phyloP scores from a whole-genome alignment of 176 grass and related monocot genomes.

The Phyllostachys edulis region DNA sequence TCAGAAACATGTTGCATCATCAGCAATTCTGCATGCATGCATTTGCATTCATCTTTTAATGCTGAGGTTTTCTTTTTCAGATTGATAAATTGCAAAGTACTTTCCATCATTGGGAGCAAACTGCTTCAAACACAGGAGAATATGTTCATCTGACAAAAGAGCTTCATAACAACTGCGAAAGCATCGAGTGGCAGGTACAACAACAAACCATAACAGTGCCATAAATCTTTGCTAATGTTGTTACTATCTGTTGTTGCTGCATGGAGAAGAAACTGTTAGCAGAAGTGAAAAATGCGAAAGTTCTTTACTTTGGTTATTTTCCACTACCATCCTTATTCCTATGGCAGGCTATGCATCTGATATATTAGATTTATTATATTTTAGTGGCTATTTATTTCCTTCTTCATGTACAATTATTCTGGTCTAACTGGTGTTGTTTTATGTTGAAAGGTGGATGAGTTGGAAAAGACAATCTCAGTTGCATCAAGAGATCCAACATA shows the following conservation, averaged over 20 bases:
- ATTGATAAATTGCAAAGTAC: constrained; percentile 76
- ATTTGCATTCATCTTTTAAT: background rate
- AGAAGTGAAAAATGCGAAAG: background rate
- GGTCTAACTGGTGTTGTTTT: background rate
- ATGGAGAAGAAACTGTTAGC: background rate
- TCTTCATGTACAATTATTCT: constrained; percentile 25
- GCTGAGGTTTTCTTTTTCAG: constrained; percentile 27
- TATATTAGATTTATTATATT: constrained; percentile 27
- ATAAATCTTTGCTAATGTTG: background rate
- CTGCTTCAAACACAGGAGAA: constrained; percentile 81
- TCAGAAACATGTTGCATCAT: background rate
- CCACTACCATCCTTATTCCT: background rate
- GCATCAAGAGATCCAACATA: constrained; percentile 85
- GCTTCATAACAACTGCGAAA: constrained; percentile 80
- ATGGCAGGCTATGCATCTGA: background rate
- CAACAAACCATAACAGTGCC: background rate
- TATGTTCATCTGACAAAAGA: constrained; percentile 82
- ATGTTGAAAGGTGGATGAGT: constrained; percentile 75
- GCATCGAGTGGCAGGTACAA: constrained; percentile 86
- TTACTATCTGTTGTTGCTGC: background rate
- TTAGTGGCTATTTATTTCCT: background rate
- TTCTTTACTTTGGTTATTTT: background rate
- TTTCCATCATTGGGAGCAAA: constrained; percentile 77
- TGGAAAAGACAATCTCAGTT: constrained; percentile 87
- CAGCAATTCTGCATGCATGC: background rate